A percentile compares a stretch with the other conserved stretches of the same genome.
Evolutionary conservation across 495 filamentous ascomycete genomes (phyloP).

Genomic region (Hyaloscypha finlandica): DNA sequence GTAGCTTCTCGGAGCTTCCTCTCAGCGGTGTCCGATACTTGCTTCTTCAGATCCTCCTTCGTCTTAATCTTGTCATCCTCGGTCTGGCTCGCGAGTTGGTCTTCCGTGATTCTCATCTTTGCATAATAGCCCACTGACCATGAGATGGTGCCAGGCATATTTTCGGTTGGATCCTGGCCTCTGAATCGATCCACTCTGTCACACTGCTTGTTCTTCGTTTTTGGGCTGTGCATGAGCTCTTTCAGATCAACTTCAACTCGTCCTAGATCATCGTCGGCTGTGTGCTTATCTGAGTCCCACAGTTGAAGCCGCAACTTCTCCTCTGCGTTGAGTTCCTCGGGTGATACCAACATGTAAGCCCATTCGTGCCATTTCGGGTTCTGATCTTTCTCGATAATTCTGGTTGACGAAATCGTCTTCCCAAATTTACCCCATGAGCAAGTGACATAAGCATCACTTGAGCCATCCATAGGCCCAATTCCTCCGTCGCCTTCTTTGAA

Average conservation of each 20-base stretch:
- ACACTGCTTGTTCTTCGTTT: constrained; percentile 54
- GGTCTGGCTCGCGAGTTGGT: constrained; percentile 56
- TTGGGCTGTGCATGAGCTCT: constrained; percentile 55
- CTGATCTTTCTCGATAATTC: constrained; percentile 62
- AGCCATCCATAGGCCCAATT: constrained; percentile 56
- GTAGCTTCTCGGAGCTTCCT: constrained; percentile 64
- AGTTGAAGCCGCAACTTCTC: constrained; percentile 67
- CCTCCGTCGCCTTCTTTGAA: constrained; percentile 69
- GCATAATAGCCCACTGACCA: constrained; percentile 74
- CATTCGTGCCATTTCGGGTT: constrained; percentile 71
- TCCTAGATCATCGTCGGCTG: constrained; percentile 71
- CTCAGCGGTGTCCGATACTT: constrained; percentile 51
- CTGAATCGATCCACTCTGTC: constrained; percentile 60
- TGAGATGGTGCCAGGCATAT: constrained; percentile 66
- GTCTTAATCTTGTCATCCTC: constrained; percentile 51
- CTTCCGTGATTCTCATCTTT: constrained; percentile 58
- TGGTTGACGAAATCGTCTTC: constrained; percentile 64
- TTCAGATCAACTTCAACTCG: constrained; percentile 67
- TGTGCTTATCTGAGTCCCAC: constrained; percentile 70
- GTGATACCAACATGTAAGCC: constrained; percentile 61
- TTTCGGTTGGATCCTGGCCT: constrained; percentile 59
- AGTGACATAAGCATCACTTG: constrained; percentile 67
- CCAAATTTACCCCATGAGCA: constrained; percentile 77
- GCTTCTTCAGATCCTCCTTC: constrained; percentile 53
- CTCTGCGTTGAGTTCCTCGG: constrained; percentile 71